phyloP scores from a whole-genome alignment of 352 stramenopile species.

The Globisporangium barbulae region DNA sequence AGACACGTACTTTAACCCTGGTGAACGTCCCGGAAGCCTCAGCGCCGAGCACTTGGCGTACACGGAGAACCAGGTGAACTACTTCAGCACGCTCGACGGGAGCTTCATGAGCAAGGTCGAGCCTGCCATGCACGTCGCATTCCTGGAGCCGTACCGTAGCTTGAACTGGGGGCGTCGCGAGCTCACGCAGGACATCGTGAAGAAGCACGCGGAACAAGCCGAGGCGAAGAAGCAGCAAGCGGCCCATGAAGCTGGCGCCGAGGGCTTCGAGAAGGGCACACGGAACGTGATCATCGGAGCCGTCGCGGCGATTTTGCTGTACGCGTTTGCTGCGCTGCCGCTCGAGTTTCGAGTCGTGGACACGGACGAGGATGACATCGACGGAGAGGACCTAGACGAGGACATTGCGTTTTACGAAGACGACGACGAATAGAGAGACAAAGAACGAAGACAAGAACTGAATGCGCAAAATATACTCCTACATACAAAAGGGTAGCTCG shows the following conservation, averaged over 20 bases:
- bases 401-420: conserved; percentile 31
- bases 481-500: conserved; percentile 17
- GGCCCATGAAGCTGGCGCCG: conserved; percentile 17
- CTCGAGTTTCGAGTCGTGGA: conserved; percentile 49
- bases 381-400: conserved; percentile 28
- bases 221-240: conserved; percentile 21
- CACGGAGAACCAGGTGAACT: conserved; percentile 76
- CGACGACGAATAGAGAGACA: conserved; percentile 29
- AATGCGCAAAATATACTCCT: conserved; percentile 15
- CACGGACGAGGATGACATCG: conserved; percentile 32
- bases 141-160: conserved; percentile 77
- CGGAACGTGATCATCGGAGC: conserved; percentile 81
- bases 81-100: conserved; percentile 43
- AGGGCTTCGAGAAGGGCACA: conserved; percentile 68
- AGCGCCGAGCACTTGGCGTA: conserved; percentile 37
- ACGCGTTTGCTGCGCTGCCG: conserved; percentile 63
- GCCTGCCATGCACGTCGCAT: conserved; percentile 50
- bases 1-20: conserved; percentile 60
- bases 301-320: conserved; percentile 64
- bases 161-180: conserved; percentile 82
- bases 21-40: conserved; percentile 36
- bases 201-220: conserved; percentile 34
- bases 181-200: conserved; percentile 45
- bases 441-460: conserved; percentile 12
- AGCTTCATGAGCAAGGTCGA: conserved; percentile 77